phyloP scores from a whole-genome alignment of 2,329 filamentous ascomycete genomes.

The Clarireedia sp. region DNA sequence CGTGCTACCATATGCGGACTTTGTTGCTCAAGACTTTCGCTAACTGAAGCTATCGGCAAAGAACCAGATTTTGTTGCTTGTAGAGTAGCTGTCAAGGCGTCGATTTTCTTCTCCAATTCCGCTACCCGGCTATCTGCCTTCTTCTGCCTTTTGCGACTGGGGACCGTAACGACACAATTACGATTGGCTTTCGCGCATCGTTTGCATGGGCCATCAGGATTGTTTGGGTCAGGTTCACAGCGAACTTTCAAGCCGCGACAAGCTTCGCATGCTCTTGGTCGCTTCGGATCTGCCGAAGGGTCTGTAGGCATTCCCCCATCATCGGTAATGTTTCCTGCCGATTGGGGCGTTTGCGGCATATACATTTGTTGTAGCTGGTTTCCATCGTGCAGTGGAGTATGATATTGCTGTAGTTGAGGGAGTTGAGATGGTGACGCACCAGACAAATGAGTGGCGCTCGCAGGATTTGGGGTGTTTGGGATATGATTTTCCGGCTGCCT shows the following conservation, averaged over 20 bases:
- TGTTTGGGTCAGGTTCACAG: conserved; percentile 32
- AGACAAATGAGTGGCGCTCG: conserved; percentile 3
- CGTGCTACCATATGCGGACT: not conserved
- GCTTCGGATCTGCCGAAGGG: conserved; percentile 25
- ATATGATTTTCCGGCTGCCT: not conserved
- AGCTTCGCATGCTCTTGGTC: conserved; percentile 34
- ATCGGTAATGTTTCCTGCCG: conserved; percentile 12
- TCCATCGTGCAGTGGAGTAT: conserved; percentile 10
- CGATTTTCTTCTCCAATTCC: conserved; percentile 37
- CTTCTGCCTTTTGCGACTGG: conserved; percentile 37
- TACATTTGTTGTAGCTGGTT: conserved; percentile 10
- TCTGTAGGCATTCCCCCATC: conserved; percentile 18
- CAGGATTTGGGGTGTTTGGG: conserved; percentile 3
- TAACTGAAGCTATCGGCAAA: conserved; percentile 5
- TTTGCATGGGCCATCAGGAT: conserved; percentile 30
- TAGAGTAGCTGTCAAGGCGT: conserved; percentile 33
- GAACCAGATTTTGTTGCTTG: conserved; percentile 24
- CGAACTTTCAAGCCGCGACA: conserved; percentile 37
- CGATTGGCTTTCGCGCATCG: conserved; percentile 34
- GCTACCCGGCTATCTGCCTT: conserved; percentile 38
- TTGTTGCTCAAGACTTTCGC: conserved; percentile 10
- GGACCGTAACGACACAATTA: conserved; percentile 33
- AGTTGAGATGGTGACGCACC: conserved; percentile 5
- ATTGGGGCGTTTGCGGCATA: conserved; percentile 23
- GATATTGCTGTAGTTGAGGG: conserved; percentile 9